Evolutionary conservation across 768 basidiomycete genomes (phyloP).

Genomic region (Tylopilus plumbeoviolaceoides): DNA sequence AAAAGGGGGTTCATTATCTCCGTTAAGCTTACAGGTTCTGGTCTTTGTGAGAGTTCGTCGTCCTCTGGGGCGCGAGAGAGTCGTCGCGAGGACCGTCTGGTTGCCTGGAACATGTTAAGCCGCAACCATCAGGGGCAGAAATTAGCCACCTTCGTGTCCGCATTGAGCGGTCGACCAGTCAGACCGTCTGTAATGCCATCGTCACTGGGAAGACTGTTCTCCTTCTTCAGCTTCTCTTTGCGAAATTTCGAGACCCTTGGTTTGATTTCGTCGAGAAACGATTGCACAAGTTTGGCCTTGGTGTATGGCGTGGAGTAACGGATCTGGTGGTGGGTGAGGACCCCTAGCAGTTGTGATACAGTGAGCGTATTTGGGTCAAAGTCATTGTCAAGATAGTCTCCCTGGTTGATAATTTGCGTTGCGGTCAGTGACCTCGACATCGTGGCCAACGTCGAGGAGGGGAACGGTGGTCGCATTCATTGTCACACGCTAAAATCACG

Average conservation of each 20-base stretch:
- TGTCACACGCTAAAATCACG: conserved; percentile 19
- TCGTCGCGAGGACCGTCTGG: conserved; percentile 60
- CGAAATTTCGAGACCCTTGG: conserved; percentile 52
- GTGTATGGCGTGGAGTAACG: conserved; percentile 70
- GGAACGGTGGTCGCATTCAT: not conserved
- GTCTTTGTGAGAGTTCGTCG: conserved; percentile 38
- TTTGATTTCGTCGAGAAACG: conserved; percentile 78
- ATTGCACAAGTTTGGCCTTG: conserved; percentile 69
- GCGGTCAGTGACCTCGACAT: conserved; percentile 76
- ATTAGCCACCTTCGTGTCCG: conserved; percentile 40
- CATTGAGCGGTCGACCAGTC: conserved; percentile 67
- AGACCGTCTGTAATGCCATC: conserved; percentile 79
- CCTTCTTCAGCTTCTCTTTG: conserved; percentile 59
- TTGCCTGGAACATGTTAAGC: conserved; percentile 14
- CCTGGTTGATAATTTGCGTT: conserved; percentile 66
- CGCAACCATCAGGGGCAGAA: conserved; percentile 3
- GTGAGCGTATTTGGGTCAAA: conserved; percentile 74
- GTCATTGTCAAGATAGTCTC: conserved; percentile 75
- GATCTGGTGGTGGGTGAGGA: conserved; percentile 74
- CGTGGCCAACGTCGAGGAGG: conserved; percentile 20
- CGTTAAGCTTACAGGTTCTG: conserved; percentile 51
- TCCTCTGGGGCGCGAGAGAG: conserved; percentile 54
- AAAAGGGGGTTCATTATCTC: conserved; percentile 1
- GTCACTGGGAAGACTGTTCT: conserved; percentile 71
- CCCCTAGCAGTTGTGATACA: conserved; percentile 74